Evolutionary conservation across 345 rosid species (phyloP).

Genomic region (Bruguiera parviflora): DNA sequence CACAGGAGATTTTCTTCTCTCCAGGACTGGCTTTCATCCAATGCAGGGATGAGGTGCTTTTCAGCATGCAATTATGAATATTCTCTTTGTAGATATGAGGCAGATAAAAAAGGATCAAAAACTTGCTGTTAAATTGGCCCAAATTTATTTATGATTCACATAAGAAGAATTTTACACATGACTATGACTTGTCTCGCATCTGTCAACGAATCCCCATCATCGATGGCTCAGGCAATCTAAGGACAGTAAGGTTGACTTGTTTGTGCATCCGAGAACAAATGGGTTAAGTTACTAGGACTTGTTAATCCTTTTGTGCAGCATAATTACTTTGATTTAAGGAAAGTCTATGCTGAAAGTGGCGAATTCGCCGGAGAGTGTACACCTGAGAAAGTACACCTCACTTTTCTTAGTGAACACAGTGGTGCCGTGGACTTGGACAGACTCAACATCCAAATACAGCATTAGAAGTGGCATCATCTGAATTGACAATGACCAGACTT

Average conservation of each 20-base stretch:
- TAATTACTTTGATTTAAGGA: conserved; percentile 1
- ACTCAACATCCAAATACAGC: neutral
- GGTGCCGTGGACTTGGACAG: conserved; percentile 1
- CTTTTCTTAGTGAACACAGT: neutral
- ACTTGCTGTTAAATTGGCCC: conserved; percentile 1
- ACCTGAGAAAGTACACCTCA: neutral
- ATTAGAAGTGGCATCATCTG: neutral
- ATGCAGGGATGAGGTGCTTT: neutral
- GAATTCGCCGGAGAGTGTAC: conserved; percentile 4
- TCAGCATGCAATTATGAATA: neutral
- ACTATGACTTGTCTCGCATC: neutral
- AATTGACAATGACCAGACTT: conserved; percentile 1
- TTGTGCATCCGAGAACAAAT: conserved; percentile 14
- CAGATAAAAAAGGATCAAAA: neutral
- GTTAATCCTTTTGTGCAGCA: neutral
- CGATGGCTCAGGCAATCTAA: conserved; percentile 1
- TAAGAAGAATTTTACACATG: neutral
- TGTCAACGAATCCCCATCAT: neutral
- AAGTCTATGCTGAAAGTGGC: conserved; percentile 1
- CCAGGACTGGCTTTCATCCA: neutral
- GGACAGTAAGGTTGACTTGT: neutral
- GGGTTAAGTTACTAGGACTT: conserved; percentile 4
- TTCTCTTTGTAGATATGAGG: neutral
- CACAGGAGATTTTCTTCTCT: neutral
- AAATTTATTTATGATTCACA: conserved; percentile 1